Conservation (phyloP, 345 rosid genomes). For the Luvunga scandens region DNA sequence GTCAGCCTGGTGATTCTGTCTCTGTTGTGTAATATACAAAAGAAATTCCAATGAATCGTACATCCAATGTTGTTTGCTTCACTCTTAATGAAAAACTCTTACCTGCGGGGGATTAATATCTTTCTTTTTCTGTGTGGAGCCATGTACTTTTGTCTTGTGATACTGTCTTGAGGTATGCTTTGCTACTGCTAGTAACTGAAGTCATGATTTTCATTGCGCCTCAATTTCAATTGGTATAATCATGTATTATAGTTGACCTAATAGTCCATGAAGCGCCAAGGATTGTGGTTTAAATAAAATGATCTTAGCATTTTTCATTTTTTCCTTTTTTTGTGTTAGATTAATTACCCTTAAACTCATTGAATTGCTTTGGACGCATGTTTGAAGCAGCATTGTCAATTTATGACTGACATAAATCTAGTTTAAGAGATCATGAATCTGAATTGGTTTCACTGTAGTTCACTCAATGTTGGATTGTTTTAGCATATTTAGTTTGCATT, state of each 20-base stretch:
- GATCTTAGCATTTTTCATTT: background rate
- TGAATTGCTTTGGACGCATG: background rate
- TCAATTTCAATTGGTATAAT: background rate
- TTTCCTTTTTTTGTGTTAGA: background rate
- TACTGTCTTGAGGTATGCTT: slow-evolving; percentile 53
- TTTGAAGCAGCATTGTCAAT: background rate
- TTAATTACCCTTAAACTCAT: background rate
- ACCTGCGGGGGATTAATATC: slow-evolving; percentile 60
- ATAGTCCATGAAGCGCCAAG: background rate
- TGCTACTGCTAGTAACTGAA: background rate
- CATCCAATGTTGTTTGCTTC: background rate
- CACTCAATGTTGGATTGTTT: background rate
- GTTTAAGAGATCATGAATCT: background rate
- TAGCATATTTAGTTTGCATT: background rate
- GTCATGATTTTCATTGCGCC: too few species aligned
- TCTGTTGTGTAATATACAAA: background rate
- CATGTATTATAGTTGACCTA: background rate
- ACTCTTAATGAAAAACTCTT: background rate
- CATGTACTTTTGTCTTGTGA: slow-evolving; percentile 62
- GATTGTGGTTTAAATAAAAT: background rate
- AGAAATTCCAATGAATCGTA: background rate
- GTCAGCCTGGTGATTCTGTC: background rate
- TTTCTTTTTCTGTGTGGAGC: slow-evolving; percentile 49
- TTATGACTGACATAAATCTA: background rate
- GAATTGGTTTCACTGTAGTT: background rate